phyloP scores from a whole-genome alignment of 108 stramenopile species.

The Nitzschia sp. region DNA sequence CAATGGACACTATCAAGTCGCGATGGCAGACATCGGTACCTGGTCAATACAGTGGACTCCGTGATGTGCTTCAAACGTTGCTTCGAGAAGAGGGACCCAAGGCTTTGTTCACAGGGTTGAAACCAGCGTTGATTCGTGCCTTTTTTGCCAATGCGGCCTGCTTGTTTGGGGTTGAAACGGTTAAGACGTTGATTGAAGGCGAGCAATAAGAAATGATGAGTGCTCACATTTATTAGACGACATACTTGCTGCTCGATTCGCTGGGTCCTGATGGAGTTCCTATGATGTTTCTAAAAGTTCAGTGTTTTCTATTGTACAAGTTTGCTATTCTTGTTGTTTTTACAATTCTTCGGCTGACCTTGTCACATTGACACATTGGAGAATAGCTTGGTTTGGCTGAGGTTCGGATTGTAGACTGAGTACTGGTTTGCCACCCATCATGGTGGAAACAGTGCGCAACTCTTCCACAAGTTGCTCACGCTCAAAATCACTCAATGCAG shows the following conservation, averaged over 20 bases:
- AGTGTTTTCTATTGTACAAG: not conserved
- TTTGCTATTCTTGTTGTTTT: no score
- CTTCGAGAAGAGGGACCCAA: conserved; percentile 76
- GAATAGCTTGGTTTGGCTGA: no score
- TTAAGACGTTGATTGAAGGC: conserved; percentile 21
- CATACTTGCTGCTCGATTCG: no score
- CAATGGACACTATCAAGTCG: conserved; percentile 84
- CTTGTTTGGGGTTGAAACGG: conserved; percentile 82
- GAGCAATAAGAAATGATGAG: no score
- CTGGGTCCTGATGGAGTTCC: no score
- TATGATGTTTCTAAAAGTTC: no score
- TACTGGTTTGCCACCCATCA: not conserved
- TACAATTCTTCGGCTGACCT: no score
- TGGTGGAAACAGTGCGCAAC: not conserved
- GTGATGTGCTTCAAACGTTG: conserved; percentile 65
- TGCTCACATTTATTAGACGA: no score
- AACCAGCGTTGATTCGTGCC: conserved; percentile 85
- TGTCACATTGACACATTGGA: no score
- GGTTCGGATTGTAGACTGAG: not conserved
- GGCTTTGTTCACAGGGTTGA: conserved; percentile 81
- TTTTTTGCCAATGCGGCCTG: conserved; percentile 95
- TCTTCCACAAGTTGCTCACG: not conserved
- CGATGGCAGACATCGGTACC: conserved; percentile 79
- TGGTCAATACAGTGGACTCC: conserved; percentile 64
- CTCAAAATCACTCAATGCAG: not conserved